Evolutionary conservation across 805 yeast genomes (phyloP).

Genomic region (Candida dajiaensis): DNA sequence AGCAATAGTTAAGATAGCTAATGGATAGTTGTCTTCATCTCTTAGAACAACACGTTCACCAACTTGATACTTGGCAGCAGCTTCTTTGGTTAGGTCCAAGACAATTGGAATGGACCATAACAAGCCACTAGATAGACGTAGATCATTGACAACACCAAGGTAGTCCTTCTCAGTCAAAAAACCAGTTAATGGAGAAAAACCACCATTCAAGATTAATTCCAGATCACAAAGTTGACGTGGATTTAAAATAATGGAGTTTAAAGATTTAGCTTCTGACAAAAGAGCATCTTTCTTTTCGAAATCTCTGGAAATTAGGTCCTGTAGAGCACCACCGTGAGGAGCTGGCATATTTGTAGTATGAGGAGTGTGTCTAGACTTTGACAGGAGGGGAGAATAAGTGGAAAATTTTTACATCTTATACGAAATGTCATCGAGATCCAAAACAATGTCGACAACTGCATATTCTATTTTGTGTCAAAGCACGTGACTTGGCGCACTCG

Average conservation of each 20-base stretch:
- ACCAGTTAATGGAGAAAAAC: conserved; percentile 79
- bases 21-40: conserved; percentile 73
- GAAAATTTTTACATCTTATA: not conserved
- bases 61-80: conserved; percentile 36
- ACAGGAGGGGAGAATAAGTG: not conserved
- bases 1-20: conserved; percentile 76
- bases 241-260: conserved; percentile 49
- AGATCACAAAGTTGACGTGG: conserved; percentile 91
- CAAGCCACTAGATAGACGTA: conserved; percentile 70
- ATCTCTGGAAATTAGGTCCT: conserved; percentile 84
- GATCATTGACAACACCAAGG: conserved; percentile 52
- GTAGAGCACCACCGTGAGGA: conserved; percentile 90
- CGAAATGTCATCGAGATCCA: not conserved
- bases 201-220: conserved; percentile 89
- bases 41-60: conserved; percentile 67
- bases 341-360: conserved; percentile 41
- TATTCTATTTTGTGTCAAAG: not conserved
- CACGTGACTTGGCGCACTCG: not conserved
- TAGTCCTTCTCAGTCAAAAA: conserved; percentile 62
- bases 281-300: conserved; percentile 50
- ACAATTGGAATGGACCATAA: conserved; percentile 94
- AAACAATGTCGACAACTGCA: not conserved
- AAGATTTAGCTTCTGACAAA: conserved; percentile 47
- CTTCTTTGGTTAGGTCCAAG: conserved; percentile 58
- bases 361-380: not conserved